Base-by-base conservation (phyloP, 2,329 filamentous ascomycete species). In the Aspergillus sp. region DNA sequence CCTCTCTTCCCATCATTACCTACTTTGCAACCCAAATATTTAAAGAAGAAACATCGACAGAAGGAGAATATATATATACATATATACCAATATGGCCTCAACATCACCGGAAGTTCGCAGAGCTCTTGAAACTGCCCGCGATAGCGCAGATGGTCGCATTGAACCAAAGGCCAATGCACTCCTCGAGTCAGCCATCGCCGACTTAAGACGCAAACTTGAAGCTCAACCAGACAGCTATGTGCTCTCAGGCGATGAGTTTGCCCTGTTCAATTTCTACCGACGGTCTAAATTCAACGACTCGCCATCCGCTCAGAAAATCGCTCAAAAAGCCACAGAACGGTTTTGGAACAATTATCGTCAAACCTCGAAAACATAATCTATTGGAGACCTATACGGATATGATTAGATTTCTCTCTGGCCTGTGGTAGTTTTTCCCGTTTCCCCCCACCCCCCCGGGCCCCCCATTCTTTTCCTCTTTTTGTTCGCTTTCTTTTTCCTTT, bases 221-320 rank as follows among this genome's bases (percentile, higher is more conserved):
- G 73, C 74, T 3, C 73, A 84, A 27, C 86, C 86, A 1, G 64
- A 70, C 45, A 74, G 74, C n/a, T 94, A 91, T 67, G 68, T 93
- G 54, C 82, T 94, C 73, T 82, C 75, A 30, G 75, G 78, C 53
- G 82, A 88, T 67, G 88, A 95, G 69, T 94, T 93, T 61, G 82
- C 86, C 47, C 77, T 94, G 51, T 90, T 94, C 80, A 94, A 93
- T 73, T 39, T 19, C 17, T 91, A 85, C 68, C 91, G 86, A 66
- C 84, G 86, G 53, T 69, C 78, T 53, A 79, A 84, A 7, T 89
- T 85, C 61, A 65, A 72, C 25, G 79, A 80, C 50, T 71, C 70
- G 13, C 37, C 37, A 19, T 9, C 19, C 37, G 37, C 15, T 5
- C 37, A 39, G 37, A 39, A 39, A 39, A 60, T 78, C 43, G 74